phyloP scores from a whole-genome alignment of 2,329 filamentous ascomycete species.

The Ceratocystis destructans region DNA sequence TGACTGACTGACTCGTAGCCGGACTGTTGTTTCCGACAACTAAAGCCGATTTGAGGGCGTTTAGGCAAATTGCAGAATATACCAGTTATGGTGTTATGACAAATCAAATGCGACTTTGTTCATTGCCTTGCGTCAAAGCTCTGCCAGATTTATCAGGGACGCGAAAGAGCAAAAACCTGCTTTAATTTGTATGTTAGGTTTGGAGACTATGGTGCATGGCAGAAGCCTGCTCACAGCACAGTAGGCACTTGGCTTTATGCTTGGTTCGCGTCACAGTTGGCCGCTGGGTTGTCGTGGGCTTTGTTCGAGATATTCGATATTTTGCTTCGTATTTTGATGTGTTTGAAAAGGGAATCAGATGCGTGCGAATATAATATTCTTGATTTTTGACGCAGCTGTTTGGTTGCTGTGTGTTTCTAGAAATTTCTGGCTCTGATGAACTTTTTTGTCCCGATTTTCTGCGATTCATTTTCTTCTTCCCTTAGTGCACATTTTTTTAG shows the following conservation, averaged over 20 bases:
- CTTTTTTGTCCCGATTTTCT: constrained; percentile 3
- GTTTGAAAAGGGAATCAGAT: neutral
- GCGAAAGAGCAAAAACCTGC: neutral
- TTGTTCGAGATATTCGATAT: neutral
- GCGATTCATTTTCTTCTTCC: neutral
- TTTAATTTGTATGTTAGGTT: neutral
- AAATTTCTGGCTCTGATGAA: neutral
- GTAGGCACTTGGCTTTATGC: neutral
- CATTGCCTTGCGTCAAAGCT: neutral
- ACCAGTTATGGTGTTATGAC: neutral
- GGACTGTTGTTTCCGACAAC: neutral
- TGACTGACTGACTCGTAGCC: neutral
- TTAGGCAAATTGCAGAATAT: neutral
- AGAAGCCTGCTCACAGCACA: too few relatives aligned
- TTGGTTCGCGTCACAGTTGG: neutral
- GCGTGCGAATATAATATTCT: neutral
- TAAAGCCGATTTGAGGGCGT: neutral
- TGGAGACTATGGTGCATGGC: too few relatives aligned
- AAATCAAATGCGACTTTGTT: neutral
- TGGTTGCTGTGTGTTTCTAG: neutral
- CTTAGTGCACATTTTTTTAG: neutral
- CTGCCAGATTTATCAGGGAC: neutral
- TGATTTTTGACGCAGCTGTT: neutral
- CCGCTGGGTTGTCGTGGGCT: neutral
- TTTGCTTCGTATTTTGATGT: neutral